Percentiles rank a stretch among this genome's conserved stretches.
Conservation (phyloP, 2,329 filamentous ascomycete genomes). For the Thielaviopsis musarum region DNA sequence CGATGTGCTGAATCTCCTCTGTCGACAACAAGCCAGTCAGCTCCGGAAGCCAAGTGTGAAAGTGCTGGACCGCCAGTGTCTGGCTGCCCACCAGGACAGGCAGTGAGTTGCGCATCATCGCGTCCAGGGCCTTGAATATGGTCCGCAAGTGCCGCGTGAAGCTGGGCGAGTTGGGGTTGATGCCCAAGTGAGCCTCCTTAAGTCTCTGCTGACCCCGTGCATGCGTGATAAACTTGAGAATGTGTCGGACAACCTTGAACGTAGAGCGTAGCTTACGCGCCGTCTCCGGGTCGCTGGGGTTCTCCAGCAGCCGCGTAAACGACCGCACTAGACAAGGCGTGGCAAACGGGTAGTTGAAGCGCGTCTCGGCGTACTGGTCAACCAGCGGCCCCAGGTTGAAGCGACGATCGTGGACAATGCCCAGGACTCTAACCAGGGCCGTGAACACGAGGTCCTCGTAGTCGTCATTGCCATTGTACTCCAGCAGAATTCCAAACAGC, state of each 20-base stretch:
- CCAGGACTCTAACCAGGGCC: conserved; percentile 72
- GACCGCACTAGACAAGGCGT: conserved; percentile 77
- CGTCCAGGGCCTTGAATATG: conserved; percentile 80
- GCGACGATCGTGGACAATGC: conserved; percentile 83
- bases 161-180: conserved; percentile 51
- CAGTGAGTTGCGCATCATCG: conserved; percentile 73
- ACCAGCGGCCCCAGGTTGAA: conserved; percentile 86
- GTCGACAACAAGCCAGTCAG: conserved; percentile 58
- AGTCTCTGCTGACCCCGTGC: conserved; percentile 69
- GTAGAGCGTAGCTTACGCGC: conserved; percentile 76
- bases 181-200: conserved; percentile 79
- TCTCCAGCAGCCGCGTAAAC: conserved; percentile 67
- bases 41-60: conserved; percentile 94
- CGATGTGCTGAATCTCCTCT: conserved; percentile 78
- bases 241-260: conserved; percentile 85
- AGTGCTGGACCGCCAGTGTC: conserved; percentile 86
- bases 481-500: conserved; percentile 78
- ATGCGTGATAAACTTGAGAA: conserved; percentile 88
- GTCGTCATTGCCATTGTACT: conserved; percentile 79
- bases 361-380: conserved; percentile 73
- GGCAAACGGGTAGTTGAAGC: conserved; percentile 86
- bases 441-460: conserved; percentile 89
- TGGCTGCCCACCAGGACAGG: conserved; percentile 85
- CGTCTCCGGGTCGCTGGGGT: conserved; percentile 65
- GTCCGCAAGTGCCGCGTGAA: conserved; percentile 72